Base-by-base conservation (phyloP, 306 rosid genomes). In the Dryas octopetala region DNA sequence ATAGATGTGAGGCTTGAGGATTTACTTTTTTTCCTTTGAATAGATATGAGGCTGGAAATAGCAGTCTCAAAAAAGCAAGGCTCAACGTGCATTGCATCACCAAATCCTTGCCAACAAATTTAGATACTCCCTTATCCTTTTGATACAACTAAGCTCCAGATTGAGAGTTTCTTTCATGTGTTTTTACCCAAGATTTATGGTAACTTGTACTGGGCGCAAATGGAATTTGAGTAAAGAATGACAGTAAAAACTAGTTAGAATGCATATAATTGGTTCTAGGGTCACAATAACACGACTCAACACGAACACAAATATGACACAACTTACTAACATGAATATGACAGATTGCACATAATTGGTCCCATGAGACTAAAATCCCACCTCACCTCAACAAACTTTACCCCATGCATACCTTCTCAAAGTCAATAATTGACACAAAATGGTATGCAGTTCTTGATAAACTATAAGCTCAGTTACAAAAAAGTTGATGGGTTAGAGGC, bases 101-200 rank as follows among this genome's bases (percentile, higher is more conserved):
- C 74, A 41, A 9, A 69, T 60, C 70, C 50, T 77, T 69, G 7
- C 71, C 76, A 73, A 38, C 53, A 46, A 17, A 53, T 62, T 23
- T 60, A 43, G 59, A 73, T 62, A 53, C 46, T 32, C 73, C 66
- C 82, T 78, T 71, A 53, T 71, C 77, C 77, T 64, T 51, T 47
- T 50, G 28, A 44, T 61, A 46, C 28, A 70, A 69, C 15, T 10
- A 51, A 23, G 53, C 19, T 53, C 51, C 23, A 63, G 53, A 78
- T 15, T 61, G 7, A 62, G 40, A 50, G 49, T 54, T 45, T 26
- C 7, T 8, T 4, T 19, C 9, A 7, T 3, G 3, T 61, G 23
- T 16, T 59, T 61, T 61, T 3, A 0, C 12, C 11, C 46, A 6
- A 2, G 1, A 32, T n/a, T 32, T 32, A 61, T 61, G 7, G 45